These are phyloP conservation scores for Cordia subcordata DNA, from an alignment of 257 asterid genomes.

Conservation along the genomic window DNA sequence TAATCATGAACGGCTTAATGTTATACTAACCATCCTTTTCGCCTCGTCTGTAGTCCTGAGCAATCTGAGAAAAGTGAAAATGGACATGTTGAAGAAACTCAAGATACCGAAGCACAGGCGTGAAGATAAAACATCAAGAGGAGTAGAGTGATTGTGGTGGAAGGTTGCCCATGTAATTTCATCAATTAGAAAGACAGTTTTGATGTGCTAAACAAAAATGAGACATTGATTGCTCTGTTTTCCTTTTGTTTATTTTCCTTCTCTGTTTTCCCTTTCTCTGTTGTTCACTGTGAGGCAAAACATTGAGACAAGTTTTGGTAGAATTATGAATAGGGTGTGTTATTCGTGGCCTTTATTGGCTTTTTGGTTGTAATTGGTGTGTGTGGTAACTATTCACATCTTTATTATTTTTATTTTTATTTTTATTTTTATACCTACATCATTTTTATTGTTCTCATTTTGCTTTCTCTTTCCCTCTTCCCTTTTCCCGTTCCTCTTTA, in stretches of 20 bases:
- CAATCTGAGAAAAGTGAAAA: slow-evolving; percentile 20
- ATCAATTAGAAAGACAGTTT: background rate
- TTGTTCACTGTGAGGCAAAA: slow-evolving; percentile 5
- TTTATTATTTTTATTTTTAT: no score
- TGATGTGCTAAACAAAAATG: slow-evolving; percentile 5
- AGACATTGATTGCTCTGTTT: slow-evolving; percentile 1
- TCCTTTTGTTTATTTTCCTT: background rate
- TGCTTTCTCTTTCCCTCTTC: no score
- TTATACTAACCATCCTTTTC: background rate
- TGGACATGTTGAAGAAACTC: slow-evolving; percentile 22
- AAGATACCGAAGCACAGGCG: slow-evolving; percentile 11
- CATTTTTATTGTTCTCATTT: no score
- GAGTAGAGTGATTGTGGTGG: background rate
- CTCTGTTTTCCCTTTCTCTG: background rate
- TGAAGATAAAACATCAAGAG: slow-evolving; percentile 10
- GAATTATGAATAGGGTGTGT: slow-evolving; percentile 10
- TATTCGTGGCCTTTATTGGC: slow-evolving; percentile 4
- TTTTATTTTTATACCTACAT: no score
- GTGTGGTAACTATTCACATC: slow-evolving; percentile 10
- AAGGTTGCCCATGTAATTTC: background rate
- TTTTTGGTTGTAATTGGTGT: slow-evolving; percentile 5
- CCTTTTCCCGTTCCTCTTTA: no score
- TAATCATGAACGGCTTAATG: background rate
- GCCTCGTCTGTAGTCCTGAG: slow-evolving; percentile 18
- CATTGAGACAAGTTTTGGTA: slow-evolving; percentile 35